phyloP scores from a whole-genome alignment of 164 flowering plant species.

The Vitis rotundifolia region DNA sequence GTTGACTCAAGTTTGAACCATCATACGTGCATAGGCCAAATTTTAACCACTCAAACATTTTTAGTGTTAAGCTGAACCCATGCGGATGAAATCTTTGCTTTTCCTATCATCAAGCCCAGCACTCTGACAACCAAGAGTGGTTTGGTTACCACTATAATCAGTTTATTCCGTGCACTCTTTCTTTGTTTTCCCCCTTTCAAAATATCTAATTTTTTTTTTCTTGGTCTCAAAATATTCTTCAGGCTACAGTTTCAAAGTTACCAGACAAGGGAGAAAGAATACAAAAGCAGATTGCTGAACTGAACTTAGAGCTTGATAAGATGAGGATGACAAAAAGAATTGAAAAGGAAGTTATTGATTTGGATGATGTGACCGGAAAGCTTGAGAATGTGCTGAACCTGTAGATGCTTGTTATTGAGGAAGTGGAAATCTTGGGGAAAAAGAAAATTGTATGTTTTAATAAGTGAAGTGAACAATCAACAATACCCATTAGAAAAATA shows the following conservation, averaged over 20 bases:
- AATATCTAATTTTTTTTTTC: too few species aligned
- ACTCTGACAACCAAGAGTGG: too few species aligned
- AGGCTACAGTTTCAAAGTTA: constrained; percentile 60
- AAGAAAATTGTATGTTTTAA: too few species aligned
- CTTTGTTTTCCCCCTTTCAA: background rate
- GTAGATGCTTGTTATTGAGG: constrained; percentile 7
- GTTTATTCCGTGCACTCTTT: background rate
- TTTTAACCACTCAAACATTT: too few species aligned
- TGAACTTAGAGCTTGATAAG: constrained; percentile 54
- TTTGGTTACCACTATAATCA: too few species aligned
- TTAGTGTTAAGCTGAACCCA: too few species aligned
- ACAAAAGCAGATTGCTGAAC: constrained; percentile 54
- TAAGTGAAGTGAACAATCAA: background rate
- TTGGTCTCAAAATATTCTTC: constrained; percentile 4
- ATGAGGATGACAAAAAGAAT: constrained; percentile 26
- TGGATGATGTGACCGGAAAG: constrained; percentile 53
- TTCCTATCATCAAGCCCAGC: too few species aligned
- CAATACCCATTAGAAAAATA: background rate
- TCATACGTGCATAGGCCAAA: too few species aligned
- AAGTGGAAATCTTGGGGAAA: background rate
- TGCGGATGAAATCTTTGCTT: too few species aligned
- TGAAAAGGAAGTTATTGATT: constrained; percentile 46
- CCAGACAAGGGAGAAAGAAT: constrained; percentile 77
- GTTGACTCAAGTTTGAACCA: too few species aligned
- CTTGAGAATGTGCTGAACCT: constrained; percentile 38